Conservation (phyloP, 805 yeast genomes). For the Lipomyces kockii region DNA sequence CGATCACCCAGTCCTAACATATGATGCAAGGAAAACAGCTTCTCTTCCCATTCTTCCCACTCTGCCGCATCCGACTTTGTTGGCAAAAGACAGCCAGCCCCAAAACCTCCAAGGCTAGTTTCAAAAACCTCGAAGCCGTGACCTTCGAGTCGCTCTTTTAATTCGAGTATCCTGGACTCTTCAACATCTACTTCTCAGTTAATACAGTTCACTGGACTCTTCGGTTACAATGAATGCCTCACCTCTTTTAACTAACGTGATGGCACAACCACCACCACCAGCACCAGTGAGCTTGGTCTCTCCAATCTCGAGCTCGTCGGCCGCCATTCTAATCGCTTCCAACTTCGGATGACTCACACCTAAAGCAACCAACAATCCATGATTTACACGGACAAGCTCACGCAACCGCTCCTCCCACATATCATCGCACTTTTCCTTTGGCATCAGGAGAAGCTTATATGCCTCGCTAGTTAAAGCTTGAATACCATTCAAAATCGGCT, state of each 20-base stretch:
- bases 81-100: constrained; percentile 62
- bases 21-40: constrained; percentile 39
- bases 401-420: constrained; percentile 48
- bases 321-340: constrained; percentile 70
- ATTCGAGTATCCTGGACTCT: constrained; percentile 46
- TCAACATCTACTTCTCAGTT: constrained; percentile 32
- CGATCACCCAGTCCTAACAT: constrained; percentile 52
- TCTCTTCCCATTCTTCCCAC: constrained; percentile 36
- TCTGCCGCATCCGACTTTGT: constrained; percentile 24
- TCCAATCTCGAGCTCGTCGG: constrained; percentile 71
- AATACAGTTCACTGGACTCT: not conserved
- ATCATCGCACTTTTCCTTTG: constrained; percentile 42
- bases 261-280: constrained; percentile 99
- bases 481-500: constrained; percentile 73
- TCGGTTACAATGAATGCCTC: not conserved
- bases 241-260: constrained; percentile 67
- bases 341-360: constrained; percentile 95
- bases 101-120: constrained; percentile 86
- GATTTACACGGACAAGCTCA: constrained; percentile 77
- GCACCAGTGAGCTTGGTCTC: constrained; percentile 96
- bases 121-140: constrained; percentile 74
- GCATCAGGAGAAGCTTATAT: constrained; percentile 58
- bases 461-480: constrained; percentile 76
- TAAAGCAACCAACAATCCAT: constrained; percentile 79
- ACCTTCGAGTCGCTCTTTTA: constrained; percentile 47